Base-by-base conservation (phyloP, 495 filamentous ascomycete genomes). In the Hyaloscypha hepaticicola region DNA sequence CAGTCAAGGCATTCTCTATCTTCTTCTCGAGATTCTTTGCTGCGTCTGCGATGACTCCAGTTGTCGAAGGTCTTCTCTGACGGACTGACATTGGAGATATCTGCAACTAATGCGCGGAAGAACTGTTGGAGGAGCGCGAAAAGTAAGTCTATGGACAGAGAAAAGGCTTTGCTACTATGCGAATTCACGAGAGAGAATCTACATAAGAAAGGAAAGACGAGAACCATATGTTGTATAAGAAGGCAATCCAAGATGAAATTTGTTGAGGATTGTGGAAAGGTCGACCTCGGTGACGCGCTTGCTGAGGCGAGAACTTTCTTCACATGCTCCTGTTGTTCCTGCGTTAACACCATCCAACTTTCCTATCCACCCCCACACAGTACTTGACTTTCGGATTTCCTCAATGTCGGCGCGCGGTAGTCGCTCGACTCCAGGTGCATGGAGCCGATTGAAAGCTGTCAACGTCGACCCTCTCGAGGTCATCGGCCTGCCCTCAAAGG, bases 401-500 rank as follows among this genome's bases (percentile, higher is more conserved):
- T 65, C 68, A 56, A 69, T 67, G 73, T 69, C 70, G 27, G 62
- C 65, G 66, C 64, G 75, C 61, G 70, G 59, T 55, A 74, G 79
- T 28, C 79, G 83, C 65, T 77, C 76, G 59, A 76, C 82, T 28
- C 81, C 84, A 60, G 81, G 79, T 45, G 76, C 80, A 72, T 87
- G 86, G 79, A 88, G 84, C 67, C 87, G 93, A 59, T 76, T 96
- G 58, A 92, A 88, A 73, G 85, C 89, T 5, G 82, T 85, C 55
- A 80, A 85, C 25, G 66, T 80, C 33, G 93, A 97, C 73, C 83
- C 90, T 16, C 78, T 97, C 31, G 89, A 92, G 63, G 78, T 78
- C 45, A 88, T 92, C 63, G 93, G 93, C 2, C 81, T 96, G 66
- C 90, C 90, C 21, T 96, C 92, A 0, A 96, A 96, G 71, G 93